phyloP scores from a whole-genome alignment of 2,329 filamentous ascomycete species.

The Pseudocercospora musae region DNA sequence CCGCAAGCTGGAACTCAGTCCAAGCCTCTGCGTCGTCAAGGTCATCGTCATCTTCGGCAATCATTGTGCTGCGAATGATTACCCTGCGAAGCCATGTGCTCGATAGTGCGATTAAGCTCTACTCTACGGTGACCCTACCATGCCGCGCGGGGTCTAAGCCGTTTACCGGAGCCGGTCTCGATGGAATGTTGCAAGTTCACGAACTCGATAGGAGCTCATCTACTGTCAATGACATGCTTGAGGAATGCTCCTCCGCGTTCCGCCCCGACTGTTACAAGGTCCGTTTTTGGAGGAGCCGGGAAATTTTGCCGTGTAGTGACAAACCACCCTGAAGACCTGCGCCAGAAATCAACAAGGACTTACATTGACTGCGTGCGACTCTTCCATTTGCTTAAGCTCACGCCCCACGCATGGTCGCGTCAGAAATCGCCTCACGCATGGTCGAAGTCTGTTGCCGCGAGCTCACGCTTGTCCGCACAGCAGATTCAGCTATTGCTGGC shows the following conservation, averaged over 20 bases:
- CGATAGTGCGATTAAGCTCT: not conserved
- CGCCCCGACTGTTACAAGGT: no score
- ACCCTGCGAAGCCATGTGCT: not conserved
- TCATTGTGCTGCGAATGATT: not conserved
- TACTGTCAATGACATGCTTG: not conserved
- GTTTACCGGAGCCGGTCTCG: not conserved
- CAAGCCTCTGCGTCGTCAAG: slow-evolving; percentile 16
- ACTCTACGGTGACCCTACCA: no score
- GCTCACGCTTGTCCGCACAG: not conserved
- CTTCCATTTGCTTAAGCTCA: not conserved
- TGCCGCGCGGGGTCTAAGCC: not conserved
- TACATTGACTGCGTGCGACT: not conserved
- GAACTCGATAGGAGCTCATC: not conserved
- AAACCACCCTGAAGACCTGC: not conserved
- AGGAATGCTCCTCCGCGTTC: no score
- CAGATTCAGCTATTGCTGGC: not conserved
- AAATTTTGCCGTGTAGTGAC: not conserved
- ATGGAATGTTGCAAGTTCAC: not conserved
- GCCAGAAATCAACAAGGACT: not conserved
- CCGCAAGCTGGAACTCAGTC: slow-evolving; percentile 22
- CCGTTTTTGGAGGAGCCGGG: not conserved
- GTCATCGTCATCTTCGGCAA: slow-evolving; percentile 14
- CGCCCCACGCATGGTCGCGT: not conserved
- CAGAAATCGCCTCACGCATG: not conserved
- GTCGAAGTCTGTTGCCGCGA: not conserved